phyloP scores from a whole-genome alignment of 495 filamentous ascomycete genomes.

The Xanthoparmelia taractica region DNA sequence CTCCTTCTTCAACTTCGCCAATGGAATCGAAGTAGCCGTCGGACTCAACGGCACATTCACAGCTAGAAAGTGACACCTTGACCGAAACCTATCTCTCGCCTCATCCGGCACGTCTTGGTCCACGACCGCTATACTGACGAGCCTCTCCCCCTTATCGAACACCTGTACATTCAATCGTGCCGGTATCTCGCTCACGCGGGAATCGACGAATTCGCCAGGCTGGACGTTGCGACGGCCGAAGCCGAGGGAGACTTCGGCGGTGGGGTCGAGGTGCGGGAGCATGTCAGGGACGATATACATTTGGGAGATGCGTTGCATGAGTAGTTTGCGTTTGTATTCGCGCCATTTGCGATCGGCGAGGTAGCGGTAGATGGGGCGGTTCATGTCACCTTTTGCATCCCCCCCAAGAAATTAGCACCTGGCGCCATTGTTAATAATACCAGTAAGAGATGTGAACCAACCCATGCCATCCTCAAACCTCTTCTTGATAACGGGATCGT shows the following conservation, averaged over 20 bases:
- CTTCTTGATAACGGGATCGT: slow-evolving; percentile 90
- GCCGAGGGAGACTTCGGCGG: slow-evolving; percentile 66
- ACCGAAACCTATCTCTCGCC: slow-evolving; percentile 67
- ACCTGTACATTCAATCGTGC: slow-evolving; percentile 75
- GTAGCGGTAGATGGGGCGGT: slow-evolving; percentile 90
- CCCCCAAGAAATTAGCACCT: not conserved
- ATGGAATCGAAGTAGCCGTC: slow-evolving; percentile 43
- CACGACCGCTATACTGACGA: slow-evolving; percentile 76
- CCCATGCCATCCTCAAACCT: slow-evolving; percentile 88
- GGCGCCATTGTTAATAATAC: not conserved
- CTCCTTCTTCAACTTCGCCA: slow-evolving; percentile 45
- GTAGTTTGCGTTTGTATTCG: slow-evolving; percentile 61
- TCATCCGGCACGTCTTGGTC: slow-evolving; percentile 85
- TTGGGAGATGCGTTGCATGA: slow-evolving; percentile 80
- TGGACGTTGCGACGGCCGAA: slow-evolving; percentile 60
- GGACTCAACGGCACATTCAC: slow-evolving; percentile 56
- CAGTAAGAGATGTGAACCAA: slow-evolving; percentile 31
- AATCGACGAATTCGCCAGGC: slow-evolving; percentile 73
- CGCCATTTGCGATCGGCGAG: slow-evolving; percentile 85
- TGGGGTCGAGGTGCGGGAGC: slow-evolving; percentile 74
- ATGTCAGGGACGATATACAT: slow-evolving; percentile 89
- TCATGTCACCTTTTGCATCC: slow-evolving; percentile 72
- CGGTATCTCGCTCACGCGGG: slow-evolving; percentile 55
- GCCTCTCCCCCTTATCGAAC: slow-evolving; percentile 70
- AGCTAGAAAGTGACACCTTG: slow-evolving; percentile 79